These are phyloP conservation scores for Russula brevipes DNA, from an alignment of 768 basidiomycete species.

Conservation along the genomic window DNA sequence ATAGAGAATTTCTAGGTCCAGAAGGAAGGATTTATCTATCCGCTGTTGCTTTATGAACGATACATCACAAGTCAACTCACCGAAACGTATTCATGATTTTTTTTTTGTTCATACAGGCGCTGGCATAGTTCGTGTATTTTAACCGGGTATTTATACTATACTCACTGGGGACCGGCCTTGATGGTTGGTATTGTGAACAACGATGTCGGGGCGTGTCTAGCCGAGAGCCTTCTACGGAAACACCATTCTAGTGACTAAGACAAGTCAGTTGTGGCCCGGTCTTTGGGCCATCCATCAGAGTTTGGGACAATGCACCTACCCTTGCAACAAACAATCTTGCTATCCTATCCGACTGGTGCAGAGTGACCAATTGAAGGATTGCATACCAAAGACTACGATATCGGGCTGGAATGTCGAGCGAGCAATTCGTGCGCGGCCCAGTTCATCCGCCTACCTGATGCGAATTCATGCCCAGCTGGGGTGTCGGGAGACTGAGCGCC, in stretches of 20 bases:
- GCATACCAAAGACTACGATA: too few species aligned
- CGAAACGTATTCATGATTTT: not conserved
- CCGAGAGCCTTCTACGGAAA: not conserved
- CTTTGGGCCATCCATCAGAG: not conserved
- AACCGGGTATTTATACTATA: not conserved
- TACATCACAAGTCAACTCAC: not conserved
- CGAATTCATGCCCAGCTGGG: too few species aligned
- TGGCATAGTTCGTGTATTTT: not conserved
- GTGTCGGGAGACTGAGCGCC: too few species aligned
- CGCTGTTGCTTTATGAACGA: not conserved
- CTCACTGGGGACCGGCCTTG: not conserved
- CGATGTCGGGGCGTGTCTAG: not conserved
- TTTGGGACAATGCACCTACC: too few species aligned
- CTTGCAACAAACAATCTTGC: too few species aligned
- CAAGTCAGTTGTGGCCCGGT: too few species aligned
- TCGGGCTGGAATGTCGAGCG: too few species aligned
- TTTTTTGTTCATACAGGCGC: not conserved
- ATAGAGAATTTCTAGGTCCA: slow-evolving; percentile 16
- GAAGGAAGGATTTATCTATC: not conserved
- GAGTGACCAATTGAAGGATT: too few species aligned
- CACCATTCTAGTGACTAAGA: too few species aligned
- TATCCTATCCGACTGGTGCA: too few species aligned
- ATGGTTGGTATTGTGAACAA: not conserved
- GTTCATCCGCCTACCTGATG: too few species aligned
- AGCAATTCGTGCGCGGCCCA: too few species aligned